Conservation (phyloP, 169 alveolate species). For the Plasmodium gonderi region DNA sequence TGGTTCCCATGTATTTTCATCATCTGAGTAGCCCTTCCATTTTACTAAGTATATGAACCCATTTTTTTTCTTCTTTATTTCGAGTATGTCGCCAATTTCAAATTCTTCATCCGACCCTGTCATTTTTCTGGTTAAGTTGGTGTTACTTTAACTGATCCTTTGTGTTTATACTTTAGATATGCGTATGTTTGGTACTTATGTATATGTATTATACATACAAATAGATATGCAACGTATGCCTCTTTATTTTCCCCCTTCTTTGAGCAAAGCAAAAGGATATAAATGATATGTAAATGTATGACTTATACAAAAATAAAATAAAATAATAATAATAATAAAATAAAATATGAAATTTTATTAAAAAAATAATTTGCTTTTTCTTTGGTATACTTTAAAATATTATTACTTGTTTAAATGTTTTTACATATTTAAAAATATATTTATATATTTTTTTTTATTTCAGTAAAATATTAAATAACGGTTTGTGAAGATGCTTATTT, state of each 20-base stretch:
- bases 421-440: neutral
- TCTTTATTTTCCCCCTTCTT: neutral
- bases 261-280: neutral
- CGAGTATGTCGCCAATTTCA: slow-evolving; percentile 73
- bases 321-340: slow-evolving; percentile 6
- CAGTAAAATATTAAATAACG: neutral
- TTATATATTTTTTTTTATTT: slow-evolving; percentile 10
- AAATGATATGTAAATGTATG: neutral
- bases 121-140: slow-evolving; percentile 19
- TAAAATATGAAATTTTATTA: neutral
- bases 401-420: slow-evolving; percentile 2
- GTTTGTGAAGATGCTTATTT: slow-evolving; percentile 36
- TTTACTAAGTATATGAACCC: slow-evolving; percentile 78
- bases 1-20: slow-evolving; percentile 88
- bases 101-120: slow-evolving; percentile 73
- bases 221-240: neutral
- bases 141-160: neutral
- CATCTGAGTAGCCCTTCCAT: slow-evolving; percentile 86
- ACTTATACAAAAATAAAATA: neutral
- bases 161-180: neutral
- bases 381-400: slow-evolving; percentile 25
- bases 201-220: neutral
- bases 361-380: neutral
- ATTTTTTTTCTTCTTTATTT: slow-evolving; percentile 49
- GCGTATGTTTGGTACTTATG: neutral